Conservation (phyloP, 331 rosid genomes). For the Spiraea crenata region DNA sequence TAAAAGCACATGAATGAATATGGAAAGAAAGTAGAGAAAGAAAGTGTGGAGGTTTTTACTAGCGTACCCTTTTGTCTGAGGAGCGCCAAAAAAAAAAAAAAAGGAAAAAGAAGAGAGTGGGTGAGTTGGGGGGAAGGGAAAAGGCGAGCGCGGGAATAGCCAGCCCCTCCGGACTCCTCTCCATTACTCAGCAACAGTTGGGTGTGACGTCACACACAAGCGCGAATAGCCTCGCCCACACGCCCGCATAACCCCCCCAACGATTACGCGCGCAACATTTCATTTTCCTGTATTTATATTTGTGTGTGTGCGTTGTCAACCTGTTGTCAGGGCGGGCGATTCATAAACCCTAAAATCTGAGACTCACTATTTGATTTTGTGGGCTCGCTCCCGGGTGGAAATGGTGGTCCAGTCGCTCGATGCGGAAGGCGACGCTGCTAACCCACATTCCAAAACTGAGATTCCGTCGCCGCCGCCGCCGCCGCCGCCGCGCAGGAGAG, state of each 20-base stretch:
- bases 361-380: no score
- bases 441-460: slow-evolving; percentile 16
- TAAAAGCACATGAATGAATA: no score
- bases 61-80: neutral
- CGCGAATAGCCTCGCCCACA: neutral
- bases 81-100: neutral
- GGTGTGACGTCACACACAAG: neutral
- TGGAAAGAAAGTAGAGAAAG: no score
- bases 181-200: neutral
- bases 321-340: no score
- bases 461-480: slow-evolving; percentile 14
- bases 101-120: neutral
- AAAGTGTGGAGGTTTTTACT: neutral
- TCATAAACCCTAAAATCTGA: slow-evolving; percentile 18
- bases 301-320: neutral
- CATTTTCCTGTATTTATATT: neutral
- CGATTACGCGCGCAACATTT: neutral
- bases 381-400: neutral
- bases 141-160: slow-evolving; percentile 21
- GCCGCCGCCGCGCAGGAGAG: slow-evolving; percentile 34
- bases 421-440: neutral
- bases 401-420: slow-evolving; percentile 20
- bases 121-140: slow-evolving; percentile 26
- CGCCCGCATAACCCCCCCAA: neutral
- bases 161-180: neutral